A percentile compares a stretch with the other conserved stretches of the same genome.
phyloP scores from a whole-genome alignment of 345 rosid genomes.

The Pistacia vera region DNA sequence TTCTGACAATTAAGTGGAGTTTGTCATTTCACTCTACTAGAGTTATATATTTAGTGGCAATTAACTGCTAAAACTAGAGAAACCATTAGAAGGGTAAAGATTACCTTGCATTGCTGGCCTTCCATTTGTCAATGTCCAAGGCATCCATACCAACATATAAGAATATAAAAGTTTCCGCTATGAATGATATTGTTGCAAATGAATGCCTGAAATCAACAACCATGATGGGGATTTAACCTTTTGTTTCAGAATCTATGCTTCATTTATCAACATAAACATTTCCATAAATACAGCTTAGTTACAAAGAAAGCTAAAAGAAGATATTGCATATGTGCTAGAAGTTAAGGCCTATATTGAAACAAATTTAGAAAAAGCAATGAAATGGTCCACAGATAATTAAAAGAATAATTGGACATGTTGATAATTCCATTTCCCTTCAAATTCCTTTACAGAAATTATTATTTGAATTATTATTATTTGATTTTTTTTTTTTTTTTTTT shows the following conservation, averaged over 20 bases:
- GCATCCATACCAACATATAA: slow-evolving; percentile 78
- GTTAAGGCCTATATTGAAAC: background rate
- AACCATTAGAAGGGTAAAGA: background rate
- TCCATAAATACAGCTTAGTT: background rate
- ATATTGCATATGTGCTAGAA: background rate
- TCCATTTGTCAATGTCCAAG: slow-evolving; percentile 63
- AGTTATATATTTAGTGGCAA: background rate
- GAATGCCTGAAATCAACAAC: slow-evolving; percentile 60
- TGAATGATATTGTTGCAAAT: slow-evolving; percentile 72
- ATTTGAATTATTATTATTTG: too few relatives aligned
- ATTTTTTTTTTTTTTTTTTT: background rate
- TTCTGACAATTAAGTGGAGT: too few relatives aligned
- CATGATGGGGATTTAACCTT: slow-evolving; percentile 8
- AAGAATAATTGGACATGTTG: background rate
- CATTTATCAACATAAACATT: background rate
- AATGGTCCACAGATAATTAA: background rate
- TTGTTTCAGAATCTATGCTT: background rate
- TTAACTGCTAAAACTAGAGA: background rate
- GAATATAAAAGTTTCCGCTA: slow-evolving; percentile 72
- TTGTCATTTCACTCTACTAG: slow-evolving; percentile 3
- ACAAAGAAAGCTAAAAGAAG: background rate
- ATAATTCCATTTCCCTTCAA: background rate
- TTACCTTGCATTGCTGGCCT: slow-evolving; percentile 54
- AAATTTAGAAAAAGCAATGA: background rate
- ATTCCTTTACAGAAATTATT: background rate